These are phyloP conservation scores for Cytospora chrysosperma DNA, from an alignment of 2,329 filamentous ascomycete genomes.

Conservation along the genomic window DNA sequence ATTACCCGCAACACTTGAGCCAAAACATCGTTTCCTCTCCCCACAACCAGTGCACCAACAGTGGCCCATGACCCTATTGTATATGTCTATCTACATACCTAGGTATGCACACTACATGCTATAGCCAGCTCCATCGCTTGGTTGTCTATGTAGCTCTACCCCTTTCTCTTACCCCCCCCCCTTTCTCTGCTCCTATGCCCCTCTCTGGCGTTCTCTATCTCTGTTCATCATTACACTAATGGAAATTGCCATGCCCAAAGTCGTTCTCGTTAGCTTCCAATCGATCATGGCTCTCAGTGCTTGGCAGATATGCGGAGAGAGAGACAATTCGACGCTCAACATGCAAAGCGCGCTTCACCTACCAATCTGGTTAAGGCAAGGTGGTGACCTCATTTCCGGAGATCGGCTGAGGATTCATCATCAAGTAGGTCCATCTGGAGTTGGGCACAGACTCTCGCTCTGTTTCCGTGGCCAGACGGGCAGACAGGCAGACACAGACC, in stretches of 20 bases:
- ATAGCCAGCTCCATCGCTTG: not conserved
- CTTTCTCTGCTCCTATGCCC: not conserved
- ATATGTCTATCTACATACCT: not conserved
- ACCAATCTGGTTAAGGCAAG: not conserved
- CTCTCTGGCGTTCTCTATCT: not conserved
- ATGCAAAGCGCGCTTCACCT: not conserved
- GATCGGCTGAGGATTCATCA: not conserved
- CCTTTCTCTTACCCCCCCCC: not conserved
- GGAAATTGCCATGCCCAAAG: not conserved
- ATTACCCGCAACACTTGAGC: not conserved
- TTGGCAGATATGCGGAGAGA: not conserved
- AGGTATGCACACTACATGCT: not conserved
- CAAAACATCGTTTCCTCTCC: not conserved
- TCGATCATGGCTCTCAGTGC: not conserved
- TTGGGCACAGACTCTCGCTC: conserved; percentile 14
- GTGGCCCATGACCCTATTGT: not conserved
- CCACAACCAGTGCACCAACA: not conserved
- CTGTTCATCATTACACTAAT: not conserved
- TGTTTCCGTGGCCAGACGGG: conserved; percentile 14
- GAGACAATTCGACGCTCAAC: not conserved
- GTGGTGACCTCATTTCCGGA: conserved; percentile 10
- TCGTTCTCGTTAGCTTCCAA: not conserved
- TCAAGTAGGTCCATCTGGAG: not conserved
- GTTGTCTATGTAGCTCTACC: not conserved
- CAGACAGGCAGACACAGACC: no score